These are phyloP conservation scores for Exophiala lecanii-corni DNA, from an alignment of 2,329 filamentous ascomycete genomes.

Conservation along the genomic window DNA sequence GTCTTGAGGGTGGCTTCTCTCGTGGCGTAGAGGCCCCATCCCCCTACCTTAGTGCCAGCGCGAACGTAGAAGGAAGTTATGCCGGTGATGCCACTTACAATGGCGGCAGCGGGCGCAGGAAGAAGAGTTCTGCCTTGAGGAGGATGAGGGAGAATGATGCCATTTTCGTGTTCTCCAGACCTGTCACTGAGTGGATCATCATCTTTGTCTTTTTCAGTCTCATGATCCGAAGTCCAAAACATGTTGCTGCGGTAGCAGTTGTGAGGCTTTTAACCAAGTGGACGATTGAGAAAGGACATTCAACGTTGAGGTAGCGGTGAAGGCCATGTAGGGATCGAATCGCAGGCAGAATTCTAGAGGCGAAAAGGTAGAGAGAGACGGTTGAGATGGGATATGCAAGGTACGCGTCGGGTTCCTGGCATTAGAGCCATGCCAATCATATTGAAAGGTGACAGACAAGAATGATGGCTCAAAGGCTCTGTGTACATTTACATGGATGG, in stretches of 20 bases:
- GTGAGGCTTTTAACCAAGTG: neutral
- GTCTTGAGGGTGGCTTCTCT: slow-evolving; percentile 42
- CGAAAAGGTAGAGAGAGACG: slow-evolving; percentile 2
- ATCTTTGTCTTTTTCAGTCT: slow-evolving; percentile 7
- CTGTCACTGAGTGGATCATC: slow-evolving; percentile 7
- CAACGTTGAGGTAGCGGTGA: slow-evolving; percentile 1
- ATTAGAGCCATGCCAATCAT: slow-evolving; percentile 6
- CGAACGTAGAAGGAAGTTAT: slow-evolving; percentile 42
- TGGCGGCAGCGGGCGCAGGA: slow-evolving; percentile 40
- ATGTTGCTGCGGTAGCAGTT: slow-evolving; percentile 4
- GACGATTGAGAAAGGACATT: neutral
- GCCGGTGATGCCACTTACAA: slow-evolving; percentile 42
- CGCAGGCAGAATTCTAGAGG: slow-evolving; percentile 12
- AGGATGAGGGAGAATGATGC: slow-evolving; percentile 14
- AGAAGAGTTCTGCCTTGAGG: slow-evolving; percentile 34
- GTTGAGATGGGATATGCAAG: slow-evolving; percentile 17
- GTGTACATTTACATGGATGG: too few relatives aligned
- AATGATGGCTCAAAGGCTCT: too few relatives aligned
- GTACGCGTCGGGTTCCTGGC: slow-evolving; percentile 23
- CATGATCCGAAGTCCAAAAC: slow-evolving; percentile 15
- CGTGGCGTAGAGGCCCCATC: slow-evolving; percentile 40
- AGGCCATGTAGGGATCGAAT: slow-evolving; percentile 12
- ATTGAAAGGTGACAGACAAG: neutral
- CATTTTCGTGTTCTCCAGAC: slow-evolving; percentile 6
- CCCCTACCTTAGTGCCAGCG: slow-evolving; percentile 41